Base-by-base conservation (phyloP, 768 basidiomycete species). In the Leucosporidium creatinivorum region DNA sequence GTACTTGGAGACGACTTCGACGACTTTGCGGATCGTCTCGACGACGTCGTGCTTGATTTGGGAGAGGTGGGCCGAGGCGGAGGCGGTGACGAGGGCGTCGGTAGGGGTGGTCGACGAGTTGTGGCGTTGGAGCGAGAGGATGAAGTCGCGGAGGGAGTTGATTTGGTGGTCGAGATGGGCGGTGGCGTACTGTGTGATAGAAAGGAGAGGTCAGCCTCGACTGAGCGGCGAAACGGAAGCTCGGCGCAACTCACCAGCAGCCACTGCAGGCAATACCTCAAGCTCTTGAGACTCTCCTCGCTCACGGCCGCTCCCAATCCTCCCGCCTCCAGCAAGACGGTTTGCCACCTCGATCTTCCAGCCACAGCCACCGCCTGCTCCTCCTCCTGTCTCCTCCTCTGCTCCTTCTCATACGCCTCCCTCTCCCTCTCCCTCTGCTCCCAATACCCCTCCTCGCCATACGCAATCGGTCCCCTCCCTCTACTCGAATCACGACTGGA, bases 261-360 rank as follows among this genome's bases (percentile, higher is more conserved):
- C 90, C 91, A 93, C 65, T 89, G 85, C 33, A 94, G 76, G 78
- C 89, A 91, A 75, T 93, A 93, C 76, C 86, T 86, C 50, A 94
- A 78, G 62, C 88, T 81, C 63, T 89, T 82, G 88, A 94, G 89
- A 74, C 87, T 91, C 77, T 93, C 92, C 69, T 93, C 91, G 77
- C 90, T 91, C 39, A 93, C 81, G 12, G 92, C 91, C 0, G 89
- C 90, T 65, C 90, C 84, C 44, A 94, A 81, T 0, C 91, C 91
- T 31, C 75, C 75, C 12, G 90, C 91, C 78, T 93, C 91, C 28
- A 88, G 81, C 50, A 93, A 79, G 31, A 93, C 83, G 0, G 87
- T 84, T 73, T 92, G 90, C 91, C 89, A 91, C 51, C 88, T 81
- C 77, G 88, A 88, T n/a, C 90, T 54, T 49, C 52, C 31, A 33